Base-by-base conservation (phyloP, 75 land plant genomes). In the Cryptomeria japonica region DNA sequence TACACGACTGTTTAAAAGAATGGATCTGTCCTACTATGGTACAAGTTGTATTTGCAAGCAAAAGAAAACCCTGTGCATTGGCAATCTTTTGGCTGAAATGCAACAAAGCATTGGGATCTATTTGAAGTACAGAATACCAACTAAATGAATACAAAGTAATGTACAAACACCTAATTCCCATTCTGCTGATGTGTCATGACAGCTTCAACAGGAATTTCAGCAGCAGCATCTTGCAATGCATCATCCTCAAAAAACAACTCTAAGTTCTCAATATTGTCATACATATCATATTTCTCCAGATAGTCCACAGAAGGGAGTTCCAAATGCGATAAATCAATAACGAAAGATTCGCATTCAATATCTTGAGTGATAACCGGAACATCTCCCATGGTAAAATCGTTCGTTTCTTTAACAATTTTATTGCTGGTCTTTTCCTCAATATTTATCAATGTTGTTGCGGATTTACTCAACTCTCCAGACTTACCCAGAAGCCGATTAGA, bases 141-240 rank as follows among this genome's bases (percentile, higher is more conserved):
- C 82, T 39, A 79, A 79, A 79, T 38, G 44, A 19, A 39, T 79
- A 79, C 19, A 28, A 79, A 76, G 38, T 28, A 34, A 76, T 34
- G 9, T 34, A 34, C 78, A 34, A 36, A 2, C 18, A 76, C 22
- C 28, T 41, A 13, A 5, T 77, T 79, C 44, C 19, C 82, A 39
- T 44, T 19, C 7, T 13, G 92, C 92, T 94, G 94, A 90, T 85
- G 89, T 89, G 70, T 92, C 76, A 39, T 18, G 89, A 93, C 94
- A 72, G 95, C 96, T 88, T 96, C 98, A 95, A 92, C 93, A 39
- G 98, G 98, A 47, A 93, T 91, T 41, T 93, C 94, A 36, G 42
- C 87, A 61, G 90, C 94, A 76, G 89, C 80, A 80, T 95, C 94
- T 87, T 86, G 92, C 64, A 94, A 87, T 31, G 84, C 91, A 78